These are phyloP conservation scores for Fusarium verticillioides DNA, from an alignment of 2,329 filamentous ascomycete species.

Conservation along the genomic window DNA sequence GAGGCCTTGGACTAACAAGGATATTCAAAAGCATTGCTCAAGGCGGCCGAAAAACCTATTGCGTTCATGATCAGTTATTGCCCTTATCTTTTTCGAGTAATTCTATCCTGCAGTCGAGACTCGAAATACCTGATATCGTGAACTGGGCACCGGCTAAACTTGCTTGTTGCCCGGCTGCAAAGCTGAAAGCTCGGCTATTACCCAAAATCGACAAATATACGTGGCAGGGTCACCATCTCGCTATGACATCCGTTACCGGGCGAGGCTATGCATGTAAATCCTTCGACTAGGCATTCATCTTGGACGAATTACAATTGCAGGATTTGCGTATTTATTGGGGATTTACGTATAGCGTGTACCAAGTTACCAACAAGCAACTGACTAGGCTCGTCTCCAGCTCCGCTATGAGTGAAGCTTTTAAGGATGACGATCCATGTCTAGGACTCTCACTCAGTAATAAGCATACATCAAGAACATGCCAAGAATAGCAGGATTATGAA, in stretches of 20 bases:
- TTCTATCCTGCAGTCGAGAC: not conserved
- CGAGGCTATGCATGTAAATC: not conserved
- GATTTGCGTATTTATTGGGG: constrained; percentile 7
- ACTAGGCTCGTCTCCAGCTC: not conserved
- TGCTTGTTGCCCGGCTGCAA: not conserved
- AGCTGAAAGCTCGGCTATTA: not conserved
- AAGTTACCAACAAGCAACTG: not conserved
- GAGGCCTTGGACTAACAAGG: not conserved
- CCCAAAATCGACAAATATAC: not conserved
- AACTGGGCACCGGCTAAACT: not conserved
- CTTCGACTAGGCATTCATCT: fast-evolving
- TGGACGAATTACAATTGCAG: not conserved
- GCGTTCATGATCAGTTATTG: no score
- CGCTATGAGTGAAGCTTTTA: not conserved
- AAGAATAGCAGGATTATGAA: not conserved
- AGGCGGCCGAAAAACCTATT: no score
- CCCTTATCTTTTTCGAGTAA: fast-evolving
- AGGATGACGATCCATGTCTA: not conserved
- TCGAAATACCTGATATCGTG: not conserved
- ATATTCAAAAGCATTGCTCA: no score
- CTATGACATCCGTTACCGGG: not conserved
- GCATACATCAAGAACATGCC: not conserved
- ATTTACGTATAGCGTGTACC: not conserved
- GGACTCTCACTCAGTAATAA: not conserved
- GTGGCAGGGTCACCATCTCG: not conserved